These are phyloP conservation scores for Arabidopsis hybrid DNA, from an alignment of 441 rosid species.

Conservation along the genomic window DNA sequence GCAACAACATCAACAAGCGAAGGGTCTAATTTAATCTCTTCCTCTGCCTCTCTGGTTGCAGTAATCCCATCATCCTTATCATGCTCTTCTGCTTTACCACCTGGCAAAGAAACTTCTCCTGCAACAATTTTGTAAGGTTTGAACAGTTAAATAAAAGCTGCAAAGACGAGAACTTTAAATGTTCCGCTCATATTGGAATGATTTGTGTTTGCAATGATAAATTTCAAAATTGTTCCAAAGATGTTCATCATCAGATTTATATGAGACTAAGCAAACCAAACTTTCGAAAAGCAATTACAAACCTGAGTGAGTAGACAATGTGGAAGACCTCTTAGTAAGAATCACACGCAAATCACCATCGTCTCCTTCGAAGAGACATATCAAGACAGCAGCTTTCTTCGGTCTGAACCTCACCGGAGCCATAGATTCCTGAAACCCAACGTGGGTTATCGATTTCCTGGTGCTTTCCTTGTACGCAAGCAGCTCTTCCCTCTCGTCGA, in stretches of 20 bases:
- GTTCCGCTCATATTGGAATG: no score
- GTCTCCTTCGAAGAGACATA: slow-evolving; percentile 82
- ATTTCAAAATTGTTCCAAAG: no score
- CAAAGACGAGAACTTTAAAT: neutral
- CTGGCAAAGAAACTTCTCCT: slow-evolving; percentile 93
- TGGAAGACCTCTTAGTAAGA: slow-evolving; percentile 80
- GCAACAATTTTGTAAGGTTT: slow-evolving; percentile 10
- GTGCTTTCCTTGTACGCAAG: slow-evolving; percentile 51
- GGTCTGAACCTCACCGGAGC: slow-evolving; percentile 55
- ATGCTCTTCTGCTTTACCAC: slow-evolving; percentile 81
- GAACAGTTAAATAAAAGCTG: neutral
- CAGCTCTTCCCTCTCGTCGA: slow-evolving; percentile 64
- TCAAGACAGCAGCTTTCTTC: slow-evolving; percentile 81
- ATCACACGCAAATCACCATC: slow-evolving; percentile 77
- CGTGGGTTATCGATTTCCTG: slow-evolving; percentile 54
- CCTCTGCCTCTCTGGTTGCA: slow-evolving; percentile 84
- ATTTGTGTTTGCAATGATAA: no score
- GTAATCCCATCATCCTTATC: slow-evolving; percentile 73
- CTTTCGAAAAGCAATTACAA: slow-evolving; percentile 19
- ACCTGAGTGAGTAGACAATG: slow-evolving; percentile 78
- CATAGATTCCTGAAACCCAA: slow-evolving; percentile 71
- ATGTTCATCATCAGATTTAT: no score
- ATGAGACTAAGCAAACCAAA: slow-evolving; percentile 10
- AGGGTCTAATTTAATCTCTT: slow-evolving; percentile 87
- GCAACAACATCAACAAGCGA: slow-evolving; percentile 73